Percentiles rank a stretch among this genome's conserved stretches.
Conservation (phyloP, 2,329 filamentous ascomycete genomes). For the Sordariomycetes sp. region DNA sequence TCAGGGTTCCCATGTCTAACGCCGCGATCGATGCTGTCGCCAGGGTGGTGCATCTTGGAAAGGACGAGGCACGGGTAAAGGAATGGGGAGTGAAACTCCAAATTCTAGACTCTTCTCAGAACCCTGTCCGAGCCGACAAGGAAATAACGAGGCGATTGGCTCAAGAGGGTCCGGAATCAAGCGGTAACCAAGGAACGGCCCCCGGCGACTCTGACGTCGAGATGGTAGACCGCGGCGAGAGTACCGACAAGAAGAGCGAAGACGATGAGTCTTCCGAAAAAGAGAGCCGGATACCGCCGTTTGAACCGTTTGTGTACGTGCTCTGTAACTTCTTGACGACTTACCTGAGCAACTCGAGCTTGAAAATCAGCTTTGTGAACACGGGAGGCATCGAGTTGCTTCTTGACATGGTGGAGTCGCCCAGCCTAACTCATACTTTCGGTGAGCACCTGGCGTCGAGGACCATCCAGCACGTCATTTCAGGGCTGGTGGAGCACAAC, state of each 20-base stretch:
- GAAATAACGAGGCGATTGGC: slow-evolving; percentile 15
- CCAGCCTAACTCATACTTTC: slow-evolving; percentile 55
- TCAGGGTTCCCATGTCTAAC: slow-evolving; percentile 69
- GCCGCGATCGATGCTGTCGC: slow-evolving; percentile 84
- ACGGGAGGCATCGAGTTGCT: slow-evolving; percentile 71
- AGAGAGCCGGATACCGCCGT: background rate
- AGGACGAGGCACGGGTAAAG: slow-evolving; percentile 51
- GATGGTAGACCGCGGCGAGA: slow-evolving; percentile 40
- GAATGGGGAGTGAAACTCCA: slow-evolving; percentile 73
- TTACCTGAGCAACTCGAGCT: slow-evolving; percentile 60
- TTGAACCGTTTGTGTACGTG: slow-evolving; percentile 37
- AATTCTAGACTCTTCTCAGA: slow-evolving; percentile 43
- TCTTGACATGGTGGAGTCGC: slow-evolving; percentile 70
- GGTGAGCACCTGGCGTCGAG: slow-evolving; percentile 52
- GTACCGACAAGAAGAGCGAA: background rate
- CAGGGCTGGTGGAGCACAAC: slow-evolving; percentile 67
- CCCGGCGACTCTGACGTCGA: slow-evolving; percentile 36
- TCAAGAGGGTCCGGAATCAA: slow-evolving; percentile 8
- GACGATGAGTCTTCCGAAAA: slow-evolving; percentile 12
- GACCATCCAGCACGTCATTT: slow-evolving; percentile 60
- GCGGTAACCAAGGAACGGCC: background rate
- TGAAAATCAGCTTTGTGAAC: slow-evolving; percentile 64
- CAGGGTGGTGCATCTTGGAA: slow-evolving; percentile 63
- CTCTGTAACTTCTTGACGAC: slow-evolving; percentile 61
- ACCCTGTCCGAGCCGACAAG: slow-evolving; percentile 34